A percentile compares a stretch with the other conserved stretches of the same genome.
Evolutionary conservation across 2,329 filamentous ascomycete species (phyloP).

Genomic region (Pochonia chlamydosporia): DNA sequence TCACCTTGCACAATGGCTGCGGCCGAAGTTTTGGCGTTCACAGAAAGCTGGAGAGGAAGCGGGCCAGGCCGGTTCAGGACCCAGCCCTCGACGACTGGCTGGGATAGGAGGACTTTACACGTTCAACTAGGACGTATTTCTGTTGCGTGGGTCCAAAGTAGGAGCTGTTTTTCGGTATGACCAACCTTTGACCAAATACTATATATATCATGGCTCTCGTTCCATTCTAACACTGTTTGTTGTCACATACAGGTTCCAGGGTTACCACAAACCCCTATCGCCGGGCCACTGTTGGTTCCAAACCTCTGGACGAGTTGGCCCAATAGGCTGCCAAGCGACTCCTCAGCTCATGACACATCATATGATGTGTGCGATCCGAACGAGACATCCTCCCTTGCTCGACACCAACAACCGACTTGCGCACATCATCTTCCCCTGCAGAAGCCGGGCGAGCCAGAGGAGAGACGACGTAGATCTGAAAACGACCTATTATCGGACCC

Average conservation of each 20-base stretch:
- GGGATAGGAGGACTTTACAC: constrained; percentile 22
- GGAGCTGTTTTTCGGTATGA: background rate
- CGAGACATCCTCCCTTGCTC: constrained; percentile 7
- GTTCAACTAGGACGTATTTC: constrained; percentile 33
- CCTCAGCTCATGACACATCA: background rate
- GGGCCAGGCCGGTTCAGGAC: constrained; percentile 30
- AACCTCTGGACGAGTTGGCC: constrained; percentile 3
- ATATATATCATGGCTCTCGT: background rate
- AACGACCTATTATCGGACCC: constrained; percentile 14
- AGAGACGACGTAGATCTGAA: background rate
- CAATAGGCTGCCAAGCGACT: background rate
- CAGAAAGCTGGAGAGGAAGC: constrained; percentile 36
- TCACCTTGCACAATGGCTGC: constrained; percentile 49
- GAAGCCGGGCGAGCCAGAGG: background rate
- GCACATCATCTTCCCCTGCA: background rate
- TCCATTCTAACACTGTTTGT: background rate
- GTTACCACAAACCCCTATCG: background rate
- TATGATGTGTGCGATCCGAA: background rate
- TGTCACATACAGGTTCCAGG: background rate
- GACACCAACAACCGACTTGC: constrained; percentile 6
- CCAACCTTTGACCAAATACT: background rate
- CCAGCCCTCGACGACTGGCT: constrained; percentile 25
- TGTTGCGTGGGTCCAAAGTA: constrained; percentile 9
- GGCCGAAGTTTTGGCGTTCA: constrained; percentile 39
- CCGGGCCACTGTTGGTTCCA: background rate